Base-by-base conservation (phyloP, 108 stramenopile species). In the Pseudonitzschia multiseries region DNA sequence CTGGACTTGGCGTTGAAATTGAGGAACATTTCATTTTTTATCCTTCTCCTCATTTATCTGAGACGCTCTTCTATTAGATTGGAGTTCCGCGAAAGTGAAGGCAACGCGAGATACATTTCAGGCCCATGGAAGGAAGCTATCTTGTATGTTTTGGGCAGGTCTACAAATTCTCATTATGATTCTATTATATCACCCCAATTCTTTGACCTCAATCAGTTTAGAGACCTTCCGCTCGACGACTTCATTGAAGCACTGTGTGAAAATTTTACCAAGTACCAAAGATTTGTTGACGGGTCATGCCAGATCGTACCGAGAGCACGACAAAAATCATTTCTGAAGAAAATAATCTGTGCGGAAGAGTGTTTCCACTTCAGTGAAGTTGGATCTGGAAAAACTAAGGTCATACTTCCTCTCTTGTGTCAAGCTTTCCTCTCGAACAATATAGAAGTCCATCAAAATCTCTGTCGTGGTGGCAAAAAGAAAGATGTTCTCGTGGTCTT, bases 371-470 rank as follows among this genome's bases (percentile, higher is more conserved):
- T 77, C 70, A 65, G 62, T 17, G 69, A 77, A 57, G 76, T 77
- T 24, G 76, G 69, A 20, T 68, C 76, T 21, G 70, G 69, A 8
- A 77, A 77, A 62, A 77, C 76, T n/a, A 77, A 77, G 56, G 76
- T 77, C 24, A 77, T 77, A 3, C 70, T 77, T 26, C 76, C 76
- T 21, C 56, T 77, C 1, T 33, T 77, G 40, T 77, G 76, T 66
- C 76, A 77, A 51, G 64, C 76, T 44, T 77, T 77, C 32, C 50
- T 77, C 26, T 77, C 76, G 1, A 77, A 77, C 43, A 77, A 77
- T 33, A 50, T 13, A 17, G 76, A 77, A 41, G 76, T 70, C 18
- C 76, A 77, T 43, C 22, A 54, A 44, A 28, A 77, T 52, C 65
- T 77, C 20, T 69, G 69, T 28, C 50, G 76, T 22, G 67, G 59